phyloP scores from a whole-genome alignment of 257 asterid species.

The Ballota nigra region DNA sequence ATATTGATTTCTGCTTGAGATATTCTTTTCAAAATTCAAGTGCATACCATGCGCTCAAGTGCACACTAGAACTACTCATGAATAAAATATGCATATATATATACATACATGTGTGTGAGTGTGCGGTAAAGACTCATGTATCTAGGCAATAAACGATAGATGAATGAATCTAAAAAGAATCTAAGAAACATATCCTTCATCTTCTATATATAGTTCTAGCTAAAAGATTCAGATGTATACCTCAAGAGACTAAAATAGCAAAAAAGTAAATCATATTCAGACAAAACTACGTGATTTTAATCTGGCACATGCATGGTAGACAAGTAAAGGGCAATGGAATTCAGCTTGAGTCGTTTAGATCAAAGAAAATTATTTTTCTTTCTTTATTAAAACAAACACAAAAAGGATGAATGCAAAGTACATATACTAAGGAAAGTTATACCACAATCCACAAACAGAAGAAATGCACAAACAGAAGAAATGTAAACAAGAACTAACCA shows the following conservation, averaged over 20 bases:
- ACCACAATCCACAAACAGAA: not conserved
- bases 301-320: not conserved
- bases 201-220: not conserved
- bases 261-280: not conserved
- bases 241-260: not conserved
- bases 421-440: not conserved
- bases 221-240: not conserved
- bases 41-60: too few species aligned
- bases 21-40: too few species aligned
- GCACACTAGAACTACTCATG: too few species aligned
- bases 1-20: too few species aligned
- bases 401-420: not conserved
- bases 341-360: not conserved
- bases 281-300: not conserved
- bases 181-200: not conserved
- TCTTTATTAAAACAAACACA: not conserved
- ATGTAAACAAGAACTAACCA: not conserved
- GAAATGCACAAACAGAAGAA: too few species aligned
- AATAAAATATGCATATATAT: too few species aligned
- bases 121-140: not conserved
- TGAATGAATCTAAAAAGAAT: not conserved
- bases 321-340: not conserved
- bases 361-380: not conserved
- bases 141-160: constrained; percentile 6
- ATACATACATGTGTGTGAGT: not conserved